A percentile compares a stretch with the other conserved stretches of the same genome.
phyloP scores from a whole-genome alignment of 805 yeast species.

The Teunomyces panamensis region DNA sequence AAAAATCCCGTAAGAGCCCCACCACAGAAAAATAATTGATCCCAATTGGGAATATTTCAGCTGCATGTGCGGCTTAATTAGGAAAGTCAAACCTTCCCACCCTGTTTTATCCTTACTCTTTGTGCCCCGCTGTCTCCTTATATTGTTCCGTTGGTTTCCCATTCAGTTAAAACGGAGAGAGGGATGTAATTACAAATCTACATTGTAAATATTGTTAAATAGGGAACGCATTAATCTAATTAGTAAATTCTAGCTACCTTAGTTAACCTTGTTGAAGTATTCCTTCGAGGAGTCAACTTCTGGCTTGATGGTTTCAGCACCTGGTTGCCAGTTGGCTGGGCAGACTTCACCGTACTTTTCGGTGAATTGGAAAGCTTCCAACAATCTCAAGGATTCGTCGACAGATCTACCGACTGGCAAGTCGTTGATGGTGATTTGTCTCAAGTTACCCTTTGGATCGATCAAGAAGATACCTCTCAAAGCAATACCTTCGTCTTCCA shows the following conservation, averaged over 20 bases:
- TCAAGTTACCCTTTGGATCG: conserved; percentile 90
- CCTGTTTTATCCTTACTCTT: background rate
- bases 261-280: conserved; percentile 72
- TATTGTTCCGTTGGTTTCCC: background rate
- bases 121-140: background rate
- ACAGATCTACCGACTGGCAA: conserved; percentile 99
- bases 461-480: conserved; percentile 97
- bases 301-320: conserved; percentile 85
- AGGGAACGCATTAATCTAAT: background rate
- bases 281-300: conserved; percentile 86
- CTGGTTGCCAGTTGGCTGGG: conserved; percentile 97
- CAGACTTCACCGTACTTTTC: conserved; percentile 99
- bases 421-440: conserved; percentile 98
- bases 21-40: too few species aligned
- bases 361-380: conserved; percentile 99
- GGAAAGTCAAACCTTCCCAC: background rate
- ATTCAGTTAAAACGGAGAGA: background rate
- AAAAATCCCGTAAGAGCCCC: too few species aligned
- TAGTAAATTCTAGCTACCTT: conserved; percentile 12
- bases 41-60: too few species aligned
- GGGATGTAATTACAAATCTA: background rate
- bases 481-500: conserved; percentile 95
- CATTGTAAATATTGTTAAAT: too few species aligned
- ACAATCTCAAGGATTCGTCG: conserved; percentile 94
- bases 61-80: background rate